Evolutionary conservation across 805 yeast species (phyloP), one percentile per base, ranked within the genome.

Genomic region (Yarrowia phangngaensis): DNA sequence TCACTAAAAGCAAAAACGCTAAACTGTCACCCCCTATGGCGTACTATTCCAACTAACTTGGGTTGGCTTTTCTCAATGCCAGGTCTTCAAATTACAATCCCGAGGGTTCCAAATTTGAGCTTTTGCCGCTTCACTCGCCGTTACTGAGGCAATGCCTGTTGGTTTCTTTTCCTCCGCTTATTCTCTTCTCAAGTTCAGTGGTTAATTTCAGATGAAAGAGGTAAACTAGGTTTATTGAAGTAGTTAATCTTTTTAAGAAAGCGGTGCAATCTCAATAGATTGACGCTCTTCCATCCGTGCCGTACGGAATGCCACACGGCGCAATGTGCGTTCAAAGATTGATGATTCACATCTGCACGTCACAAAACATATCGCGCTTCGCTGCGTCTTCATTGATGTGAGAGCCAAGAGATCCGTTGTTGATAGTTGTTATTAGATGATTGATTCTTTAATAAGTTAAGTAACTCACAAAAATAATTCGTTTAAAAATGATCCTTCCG

Each of bases 321-420:
- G 70, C 71, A 67, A 68, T 67, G 70, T 67, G 71, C 70, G 71
- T 68, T 68, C 70, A 66, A 68, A 67, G 65, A 66, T 65, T 67
- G 67, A 65, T 68, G 72, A 67, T 64, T 64, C 69, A 65, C 70
- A 65, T 58, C 64, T 62, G 64, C 64, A 62, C 63, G 58, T 60
- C 70, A 65, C 69, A 65, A 55, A 61, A 66, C 70, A 60, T 66
- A 65, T 66, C 70, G 70, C 70, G 63, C 57, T 65, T 66, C 67
- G 70, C 70, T 66, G 70, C 70, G 70, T 65, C 65, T 69, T 67
- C 67, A 66, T 69, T 65, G 69, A 65, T 66, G 68, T 68, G n/a
- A n/a, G n/a, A n/a, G n/a, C n/a, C n/a, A n/a, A n/a, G n/a, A n/a
- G n/a, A n/a, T n/a, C n/a, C n/a, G 67, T 64, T 64, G 67, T 60